Percentiles rank a stretch among this genome's conserved stretches.
Evolutionary conservation across 768 basidiomycete genomes (phyloP).

Genomic region (Leccinum arenicola): DNA sequence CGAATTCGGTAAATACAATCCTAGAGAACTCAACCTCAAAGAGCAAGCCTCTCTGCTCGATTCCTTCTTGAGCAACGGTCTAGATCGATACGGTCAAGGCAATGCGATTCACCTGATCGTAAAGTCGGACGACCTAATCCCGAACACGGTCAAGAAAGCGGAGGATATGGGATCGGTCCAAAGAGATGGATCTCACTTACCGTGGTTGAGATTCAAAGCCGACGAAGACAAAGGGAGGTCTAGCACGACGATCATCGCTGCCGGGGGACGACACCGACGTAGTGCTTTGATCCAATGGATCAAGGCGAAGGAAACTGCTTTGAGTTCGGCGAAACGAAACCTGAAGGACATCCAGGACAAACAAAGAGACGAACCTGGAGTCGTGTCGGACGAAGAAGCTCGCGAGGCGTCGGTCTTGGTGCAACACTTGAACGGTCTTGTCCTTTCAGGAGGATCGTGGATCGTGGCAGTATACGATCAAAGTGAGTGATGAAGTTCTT

Average conservation of each 20-base stretch:
- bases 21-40: neutral
- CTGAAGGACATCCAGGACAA: neutral
- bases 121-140: neutral
- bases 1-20: neutral
- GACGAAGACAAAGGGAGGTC: too few species aligned
- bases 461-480: neutral
- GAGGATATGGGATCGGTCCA: neutral
- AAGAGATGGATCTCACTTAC: neutral
- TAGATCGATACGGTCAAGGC: neutral
- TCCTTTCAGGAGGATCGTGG: neutral
- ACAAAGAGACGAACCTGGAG: neutral
- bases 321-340: neutral
- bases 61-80: neutral
- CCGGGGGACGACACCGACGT: neutral
- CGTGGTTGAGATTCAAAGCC: neutral
- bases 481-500: neutral
- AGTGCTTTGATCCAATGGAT: neutral
- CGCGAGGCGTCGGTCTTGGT: neutral
- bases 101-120: neutral
- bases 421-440: neutral
- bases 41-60: neutral
- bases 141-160: neutral
- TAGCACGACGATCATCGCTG: neutral
- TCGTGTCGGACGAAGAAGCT: neutral
- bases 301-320: neutral